Percentiles rank a stretch among this genome's conserved stretches.
phyloP scores from a whole-genome alignment of 1,284 basidiomycete species.

The Thelephora terrestris region DNA sequence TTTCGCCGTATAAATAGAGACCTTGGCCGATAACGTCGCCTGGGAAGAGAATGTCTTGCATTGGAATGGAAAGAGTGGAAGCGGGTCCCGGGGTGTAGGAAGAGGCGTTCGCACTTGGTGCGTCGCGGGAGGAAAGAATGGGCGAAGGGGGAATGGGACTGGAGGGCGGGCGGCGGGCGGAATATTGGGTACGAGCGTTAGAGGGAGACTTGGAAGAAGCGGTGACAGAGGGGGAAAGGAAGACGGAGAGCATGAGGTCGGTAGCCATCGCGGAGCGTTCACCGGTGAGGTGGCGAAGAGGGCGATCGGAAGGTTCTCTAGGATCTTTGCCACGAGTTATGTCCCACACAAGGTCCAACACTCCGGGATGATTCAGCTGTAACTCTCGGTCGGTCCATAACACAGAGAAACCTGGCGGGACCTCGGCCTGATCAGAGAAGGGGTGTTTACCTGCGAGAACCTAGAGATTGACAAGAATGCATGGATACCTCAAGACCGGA shows the following conservation, averaged over 20 bases:
- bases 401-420: too few species aligned
- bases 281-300: conserved; percentile 14
- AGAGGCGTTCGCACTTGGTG: conserved; percentile 13
- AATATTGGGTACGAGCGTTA: conserved; percentile 15
- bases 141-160: conserved; percentile 9
- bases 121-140: conserved; percentile 1
- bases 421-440: too few species aligned
- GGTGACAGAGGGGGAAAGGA: conserved; percentile 18
- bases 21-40: conserved; percentile 67
- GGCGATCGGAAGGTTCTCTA: conserved; percentile 21
- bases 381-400: too few species aligned
- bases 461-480: too few species aligned
- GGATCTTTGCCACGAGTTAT: too few species aligned
- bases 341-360: too few species aligned
- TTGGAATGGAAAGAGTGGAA: conserved; percentile 33
- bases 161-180: conserved; percentile 14
- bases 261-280: conserved; percentile 13
- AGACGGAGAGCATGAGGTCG: conserved; percentile 21
- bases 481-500: too few species aligned
- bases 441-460: too few species aligned
- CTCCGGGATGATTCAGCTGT: too few species aligned
- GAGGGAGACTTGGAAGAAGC: conserved; percentile 10
- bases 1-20: conserved; percentile 51
- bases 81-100: conserved; percentile 20
- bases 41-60: conserved; percentile 57